Conservation (phyloP, 805 yeast genomes). For the Phaffomyces opuntiae region DNA sequence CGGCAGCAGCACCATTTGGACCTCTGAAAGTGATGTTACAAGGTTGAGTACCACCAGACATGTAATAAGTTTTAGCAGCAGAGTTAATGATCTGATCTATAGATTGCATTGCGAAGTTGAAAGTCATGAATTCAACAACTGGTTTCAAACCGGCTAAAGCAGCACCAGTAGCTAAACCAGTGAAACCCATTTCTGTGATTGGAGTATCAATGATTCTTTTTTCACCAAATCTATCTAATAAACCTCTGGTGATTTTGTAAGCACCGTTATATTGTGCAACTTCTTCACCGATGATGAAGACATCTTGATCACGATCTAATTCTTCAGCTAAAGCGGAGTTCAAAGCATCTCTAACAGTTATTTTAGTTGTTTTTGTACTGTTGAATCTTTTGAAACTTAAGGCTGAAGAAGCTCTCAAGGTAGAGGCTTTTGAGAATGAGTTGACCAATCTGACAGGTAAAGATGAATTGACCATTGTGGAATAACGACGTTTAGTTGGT, state of each 20-base stretch:
- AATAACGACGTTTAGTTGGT: background rate
- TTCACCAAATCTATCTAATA: slow-evolving; percentile 76
- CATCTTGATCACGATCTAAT: slow-evolving; percentile 90
- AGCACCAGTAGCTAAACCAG: slow-evolving; percentile 90
- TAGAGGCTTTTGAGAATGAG: slow-evolving; percentile 3
- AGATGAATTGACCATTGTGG: slow-evolving; percentile 2
- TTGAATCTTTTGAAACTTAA: slow-evolving; percentile 3
- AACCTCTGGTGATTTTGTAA: slow-evolving; percentile 92
- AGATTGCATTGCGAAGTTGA: slow-evolving; percentile 99
- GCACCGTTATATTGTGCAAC: slow-evolving; percentile 99
- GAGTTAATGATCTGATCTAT: slow-evolving; percentile 98
- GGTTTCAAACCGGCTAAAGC: slow-evolving; percentile 81
- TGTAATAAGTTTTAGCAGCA: slow-evolving; percentile 96
- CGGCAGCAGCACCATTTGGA: slow-evolving; percentile 99
- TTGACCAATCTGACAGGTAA: slow-evolving; percentile 4
- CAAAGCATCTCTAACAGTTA: slow-evolving; percentile 96
- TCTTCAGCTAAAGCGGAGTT: slow-evolving; percentile 96
- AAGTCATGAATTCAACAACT: slow-evolving; percentile 97
- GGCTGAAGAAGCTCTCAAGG: background rate
- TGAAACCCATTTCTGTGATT: slow-evolving; percentile 98
- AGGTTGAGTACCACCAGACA: slow-evolving; percentile 98
- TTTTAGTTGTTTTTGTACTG: slow-evolving; percentile 25
- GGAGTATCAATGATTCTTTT: slow-evolving; percentile 82
- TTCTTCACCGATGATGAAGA: slow-evolving; percentile 97
- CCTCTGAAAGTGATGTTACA: slow-evolving; percentile 98